Base-by-base conservation (phyloP, 2,329 filamentous ascomycete genomes). In the Sclerotinia trifoliorum region DNA sequence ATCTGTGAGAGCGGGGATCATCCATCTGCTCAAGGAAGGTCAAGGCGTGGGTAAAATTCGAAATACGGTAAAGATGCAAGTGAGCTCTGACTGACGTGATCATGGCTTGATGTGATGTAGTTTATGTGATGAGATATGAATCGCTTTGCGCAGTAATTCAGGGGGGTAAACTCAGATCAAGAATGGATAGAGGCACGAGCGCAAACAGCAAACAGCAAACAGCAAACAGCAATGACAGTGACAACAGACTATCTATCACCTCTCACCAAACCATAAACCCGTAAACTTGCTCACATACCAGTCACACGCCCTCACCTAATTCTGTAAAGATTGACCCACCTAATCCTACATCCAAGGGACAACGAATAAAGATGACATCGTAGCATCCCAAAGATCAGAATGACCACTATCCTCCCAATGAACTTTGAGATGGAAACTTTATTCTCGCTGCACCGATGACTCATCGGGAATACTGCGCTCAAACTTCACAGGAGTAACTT, bases 1-100 rank as follows among this genome's bases (percentile, higher is more conserved):
- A 15, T 42, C 39, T 42, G 39, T 42, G 39, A 42, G 11, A 42
- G 39, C 11, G 11, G 39, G 15, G 39, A 15, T 42, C 39, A 42
- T 48, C 44, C 44, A 48, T 6, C 44, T 48, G 4, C 44, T 7
- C 39, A 42, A 15, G 39, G 13, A 15, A 15, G 39, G 11, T 15
- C 11, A 4, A 42, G 11, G 3, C 2, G 13, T 42, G 39, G 39
- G 39, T 42, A 42, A 15, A 42, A 5, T 42, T 13, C 39, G 13
- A 42, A 42, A 15, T 42, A 42, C 10, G 19, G 46, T 51, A 39
- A 11, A 8, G 29, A 35, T 62, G n/a, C 29, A 46, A 51, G 5
- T 35, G 29, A 39, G 19, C 60, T 62, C 29, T 51, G 29, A 62
- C 29, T 3, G 58, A 57, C 26, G 58, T 62, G 44, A 62, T 35